Base-by-base conservation (phyloP, 345 rosid genomes). In the Raphanus raphanistrum region DNA sequence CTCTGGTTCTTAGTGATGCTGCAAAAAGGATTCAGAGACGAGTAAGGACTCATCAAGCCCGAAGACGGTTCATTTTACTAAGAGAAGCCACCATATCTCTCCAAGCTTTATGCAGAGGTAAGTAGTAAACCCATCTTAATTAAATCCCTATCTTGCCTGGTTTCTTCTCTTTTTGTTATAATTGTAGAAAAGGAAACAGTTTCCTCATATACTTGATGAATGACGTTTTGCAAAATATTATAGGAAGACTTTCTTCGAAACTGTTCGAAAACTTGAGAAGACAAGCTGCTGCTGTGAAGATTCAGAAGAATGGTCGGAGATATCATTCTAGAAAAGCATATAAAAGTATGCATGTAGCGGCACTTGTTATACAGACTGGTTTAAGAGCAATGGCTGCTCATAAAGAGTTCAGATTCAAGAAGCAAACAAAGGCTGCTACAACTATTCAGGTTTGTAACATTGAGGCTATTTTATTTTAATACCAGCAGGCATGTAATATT, bases 1-100 rank as follows among this genome's bases (percentile, higher is more conserved):
- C 98, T 32, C 90, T 84, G 84, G 89, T 95, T 11, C 92, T 95
- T 79, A 88, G 82, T 70, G 81, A 21, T 59, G 99, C 98, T 66
- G 99, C 99, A 8, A 92, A 85, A 87, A 88, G 80, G 1, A 88
- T 95, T 77, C 99, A 95, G 80, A 78, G 96, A 41, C 89, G 92
- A 0, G 71, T 95, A 61, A 80, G 87, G 15, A 92, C 99, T 74
- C 90, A 91, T 66, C 76, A 79, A 11, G 86, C 97, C 77, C 90
- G 83, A 33, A 92, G 80, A 84, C 82, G 91, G 31, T 95, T 95
- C 72, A 74, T 90, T 78, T 84, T 94, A 61, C 68, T 95, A 79
- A 86, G 87, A 61, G 76, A 83, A 71, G 92, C 97, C 31, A 68
- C 91, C 16, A 48, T 95, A 15, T 63, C 78, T 70, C 66, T 91